phyloP scores from a whole-genome alignment of 177 flowering plant genomes.

The Vitis hybrid region DNA sequence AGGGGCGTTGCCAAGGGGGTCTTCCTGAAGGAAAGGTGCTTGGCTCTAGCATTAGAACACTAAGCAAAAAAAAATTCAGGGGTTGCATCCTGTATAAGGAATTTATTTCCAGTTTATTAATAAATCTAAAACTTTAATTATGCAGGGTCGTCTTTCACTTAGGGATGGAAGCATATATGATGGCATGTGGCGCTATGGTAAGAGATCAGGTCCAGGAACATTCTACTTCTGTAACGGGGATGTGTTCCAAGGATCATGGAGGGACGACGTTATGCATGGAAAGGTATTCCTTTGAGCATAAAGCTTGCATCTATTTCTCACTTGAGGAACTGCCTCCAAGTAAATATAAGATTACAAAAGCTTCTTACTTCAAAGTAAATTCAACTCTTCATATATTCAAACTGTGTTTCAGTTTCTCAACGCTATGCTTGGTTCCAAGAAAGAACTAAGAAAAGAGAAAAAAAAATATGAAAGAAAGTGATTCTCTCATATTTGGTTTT shows the following conservation, averaged over 20 bases:
- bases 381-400: too few relatives aligned
- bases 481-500: too few relatives aligned
- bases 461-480: too few relatives aligned
- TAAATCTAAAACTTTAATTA: neutral
- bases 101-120: neutral
- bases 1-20: constrained; percentile 90
- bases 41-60: neutral
- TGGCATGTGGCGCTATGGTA: constrained; percentile 90
- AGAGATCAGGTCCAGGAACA: constrained; percentile 81
- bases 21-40: constrained; percentile 98
- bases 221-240: constrained; percentile 88
- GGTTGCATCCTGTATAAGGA: neutral
- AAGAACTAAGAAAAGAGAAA: too few relatives aligned
- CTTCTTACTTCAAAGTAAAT: too few relatives aligned
- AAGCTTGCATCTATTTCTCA: neutral
- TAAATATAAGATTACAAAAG: neutral
- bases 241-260: constrained; percentile 94
- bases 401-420: too few relatives aligned
- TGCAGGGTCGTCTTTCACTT: constrained; percentile 73
- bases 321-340: neutral
- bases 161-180: constrained; percentile 87
- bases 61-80: neutral
- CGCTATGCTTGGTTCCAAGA: too few relatives aligned
- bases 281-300: constrained; percentile 49
- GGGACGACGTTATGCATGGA: constrained; percentile 95